A percentile compares a stretch with the other conserved stretches of the same genome.
Conservation (phyloP, 1,139 yeast genomes). For the Geotrichum phurueaensis region DNA sequence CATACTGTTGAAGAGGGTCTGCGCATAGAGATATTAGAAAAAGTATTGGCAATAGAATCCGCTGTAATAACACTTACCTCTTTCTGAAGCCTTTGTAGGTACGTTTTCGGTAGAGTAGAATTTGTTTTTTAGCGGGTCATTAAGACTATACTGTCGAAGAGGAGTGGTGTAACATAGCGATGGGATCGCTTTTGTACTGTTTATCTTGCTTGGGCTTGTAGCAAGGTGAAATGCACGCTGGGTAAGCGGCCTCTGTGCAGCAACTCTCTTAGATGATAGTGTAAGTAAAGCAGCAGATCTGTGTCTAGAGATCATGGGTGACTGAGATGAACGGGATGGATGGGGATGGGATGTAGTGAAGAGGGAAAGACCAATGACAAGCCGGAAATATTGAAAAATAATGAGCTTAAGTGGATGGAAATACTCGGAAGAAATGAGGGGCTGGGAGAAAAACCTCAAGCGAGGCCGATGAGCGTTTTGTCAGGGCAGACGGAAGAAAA, state of each 20-base stretch:
- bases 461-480: too few species aligned
- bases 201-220: not conserved
- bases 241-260: not conserved
- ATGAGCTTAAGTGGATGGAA: not conserved
- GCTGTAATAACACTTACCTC: not conserved
- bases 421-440: not conserved
- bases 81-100: not conserved
- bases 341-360: not conserved
- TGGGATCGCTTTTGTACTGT: not conserved
- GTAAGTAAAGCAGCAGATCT: not conserved
- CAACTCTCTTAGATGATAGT: not conserved
- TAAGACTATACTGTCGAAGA: not conserved
- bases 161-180: not conserved
- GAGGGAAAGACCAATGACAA: not conserved
- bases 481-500: too few species aligned
- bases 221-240: not conserved
- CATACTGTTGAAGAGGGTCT: constrained; percentile 48
- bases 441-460: not conserved
- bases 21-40: not conserved
- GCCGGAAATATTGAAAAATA: not conserved
- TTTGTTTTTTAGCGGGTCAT: not conserved
- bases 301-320: not conserved
- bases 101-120: not conserved
- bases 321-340: too few species aligned
- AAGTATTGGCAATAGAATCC: not conserved